Base-by-base conservation (phyloP, 306 rosid genomes). In the Cucurbita maxima region DNA sequence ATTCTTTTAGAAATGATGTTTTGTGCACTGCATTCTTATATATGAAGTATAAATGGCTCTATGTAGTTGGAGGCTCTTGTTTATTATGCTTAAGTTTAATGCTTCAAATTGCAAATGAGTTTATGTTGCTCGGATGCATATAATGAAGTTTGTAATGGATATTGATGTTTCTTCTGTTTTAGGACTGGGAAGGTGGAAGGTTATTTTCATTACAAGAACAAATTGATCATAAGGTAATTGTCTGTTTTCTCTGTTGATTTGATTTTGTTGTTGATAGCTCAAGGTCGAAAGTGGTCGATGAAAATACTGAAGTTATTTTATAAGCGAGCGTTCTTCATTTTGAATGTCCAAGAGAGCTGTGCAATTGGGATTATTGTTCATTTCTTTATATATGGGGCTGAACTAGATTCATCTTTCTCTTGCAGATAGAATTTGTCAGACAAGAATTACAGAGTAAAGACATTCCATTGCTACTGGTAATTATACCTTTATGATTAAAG, bases 141-240 rank as follows among this genome's bases (percentile, higher is more conserved):
- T 41, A 25, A 19, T 71, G 58, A n/a, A 41, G 20, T 52, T 61
- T 78, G 16, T 3, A 36, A 19, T n/a, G 53, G 16, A 48, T 75
- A 47, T n/a, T 25, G 54, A 68, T n/a, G 1, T 50, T 79, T 48
- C 76, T 63, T 75, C 78, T 7, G 70, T 86, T 48, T 60, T 69
- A 94, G 99, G 51, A 91, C 80, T 89, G 88, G 95, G 97, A 89
- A 82, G 84, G 79, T 52, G 95, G 97, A 30, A 82, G 78, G 80
- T 36, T 94, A 77, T 91, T 94, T 78, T 89, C 99, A 40, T 84
- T 94, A 83, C 85, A 89, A 76, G 97, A 89, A 63, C 99, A 94
- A 80, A 91, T 86, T 7, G 78, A 88, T 83, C 92, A 89, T 25
- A 94, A 94, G 97, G 97, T 91, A 76, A 76, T 64, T 34, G 48